Evolutionary conservation across 2,329 filamentous ascomycete genomes (phyloP).

Genomic region (Penicillium olsonii): DNA sequence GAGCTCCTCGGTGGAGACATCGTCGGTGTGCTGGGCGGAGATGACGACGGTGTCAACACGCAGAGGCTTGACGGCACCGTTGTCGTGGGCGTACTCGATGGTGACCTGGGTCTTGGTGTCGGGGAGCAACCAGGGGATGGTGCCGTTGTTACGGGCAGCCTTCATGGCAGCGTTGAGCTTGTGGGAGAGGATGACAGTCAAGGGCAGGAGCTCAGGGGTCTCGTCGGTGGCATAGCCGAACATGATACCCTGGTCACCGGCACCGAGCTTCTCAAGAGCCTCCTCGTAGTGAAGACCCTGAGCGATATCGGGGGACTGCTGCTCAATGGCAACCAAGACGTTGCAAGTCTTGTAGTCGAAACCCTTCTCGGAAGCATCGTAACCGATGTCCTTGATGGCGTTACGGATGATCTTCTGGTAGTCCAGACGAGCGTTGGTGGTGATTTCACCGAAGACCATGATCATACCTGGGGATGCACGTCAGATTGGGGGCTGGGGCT

Average conservation of each 20-base stretch:
- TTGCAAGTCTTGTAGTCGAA: slow-evolving; percentile 99
- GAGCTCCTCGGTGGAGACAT: slow-evolving; percentile 86
- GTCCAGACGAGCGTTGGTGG: slow-evolving; percentile 91
- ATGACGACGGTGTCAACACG: slow-evolving; percentile 97
- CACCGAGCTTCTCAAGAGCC: slow-evolving; percentile 95
- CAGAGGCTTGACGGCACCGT: slow-evolving; percentile 82
- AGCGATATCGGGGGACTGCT: slow-evolving; percentile 98
- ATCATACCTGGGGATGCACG: slow-evolving; percentile 64
- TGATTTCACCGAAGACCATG: slow-evolving; percentile 99
- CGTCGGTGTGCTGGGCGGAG: slow-evolving; percentile 87
- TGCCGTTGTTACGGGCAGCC: slow-evolving; percentile 80
- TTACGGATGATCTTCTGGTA: slow-evolving; percentile 97
- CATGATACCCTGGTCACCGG: slow-evolving; percentile 99
- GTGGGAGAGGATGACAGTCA: slow-evolving; percentile 92
- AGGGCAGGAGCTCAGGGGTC: slow-evolving; percentile 93
- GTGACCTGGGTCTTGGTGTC: slow-evolving; percentile 99
- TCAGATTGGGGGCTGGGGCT: slow-evolving; percentile 17
- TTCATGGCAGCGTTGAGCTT: slow-evolving; percentile 97
- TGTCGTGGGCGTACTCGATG: slow-evolving; percentile 96
- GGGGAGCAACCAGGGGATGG: slow-evolving; percentile 89
- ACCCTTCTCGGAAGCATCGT: slow-evolving; percentile 94
- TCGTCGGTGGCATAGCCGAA: slow-evolving; percentile 99
- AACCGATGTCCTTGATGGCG: slow-evolving; percentile 97
- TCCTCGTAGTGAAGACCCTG: slow-evolving; percentile 98
- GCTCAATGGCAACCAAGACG: slow-evolving; percentile 96